Conservation (phyloP, 345 rosid genomes). For the Murraya paniculata region DNA sequence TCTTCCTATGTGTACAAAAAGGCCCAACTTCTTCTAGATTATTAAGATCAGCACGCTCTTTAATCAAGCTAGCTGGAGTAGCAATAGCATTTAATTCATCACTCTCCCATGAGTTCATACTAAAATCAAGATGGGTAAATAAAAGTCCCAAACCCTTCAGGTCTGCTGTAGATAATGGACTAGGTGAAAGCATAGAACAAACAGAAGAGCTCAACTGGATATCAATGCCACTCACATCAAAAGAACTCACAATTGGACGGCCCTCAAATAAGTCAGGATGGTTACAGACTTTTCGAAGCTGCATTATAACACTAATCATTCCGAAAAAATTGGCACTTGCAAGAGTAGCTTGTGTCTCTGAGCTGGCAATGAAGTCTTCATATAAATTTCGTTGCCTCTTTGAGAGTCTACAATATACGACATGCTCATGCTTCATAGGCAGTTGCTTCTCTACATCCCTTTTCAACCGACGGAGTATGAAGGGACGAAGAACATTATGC, state of each 20-base stretch:
- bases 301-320: slow-evolving; percentile 99
- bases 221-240: slow-evolving; percentile 83
- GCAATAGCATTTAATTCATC: slow-evolving; percentile 72
- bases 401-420: slow-evolving; percentile 88
- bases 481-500: slow-evolving; percentile 99
- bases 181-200: slow-evolving; percentile 60
- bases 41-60: slow-evolving; percentile 42
- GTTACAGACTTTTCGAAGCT: slow-evolving; percentile 98
- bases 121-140: slow-evolving; percentile 76
- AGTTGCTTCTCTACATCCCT: slow-evolving; percentile 99
- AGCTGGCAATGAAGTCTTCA: slow-evolving; percentile 98
- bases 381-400: slow-evolving; percentile 97
- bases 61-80: slow-evolving; percentile 68
- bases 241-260: slow-evolving; percentile 96
- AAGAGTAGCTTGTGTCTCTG: slow-evolving; percentile 98
- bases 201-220: slow-evolving; percentile 69
- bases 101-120: slow-evolving; percentile 88
- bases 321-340: slow-evolving; percentile 94
- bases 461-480: slow-evolving; percentile 90
- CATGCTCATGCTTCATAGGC: slow-evolving; percentile 90
- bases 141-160: slow-evolving; percentile 67
- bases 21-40: slow-evolving; percentile 39
- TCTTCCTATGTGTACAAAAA: slow-evolving; percentile 29
- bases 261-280: slow-evolving; percentile 99
- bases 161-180: slow-evolving; percentile 63